These are phyloP conservation scores for Lepidium africanum DNA, from an alignment of 345 rosid genomes.

Conservation along the genomic window DNA sequence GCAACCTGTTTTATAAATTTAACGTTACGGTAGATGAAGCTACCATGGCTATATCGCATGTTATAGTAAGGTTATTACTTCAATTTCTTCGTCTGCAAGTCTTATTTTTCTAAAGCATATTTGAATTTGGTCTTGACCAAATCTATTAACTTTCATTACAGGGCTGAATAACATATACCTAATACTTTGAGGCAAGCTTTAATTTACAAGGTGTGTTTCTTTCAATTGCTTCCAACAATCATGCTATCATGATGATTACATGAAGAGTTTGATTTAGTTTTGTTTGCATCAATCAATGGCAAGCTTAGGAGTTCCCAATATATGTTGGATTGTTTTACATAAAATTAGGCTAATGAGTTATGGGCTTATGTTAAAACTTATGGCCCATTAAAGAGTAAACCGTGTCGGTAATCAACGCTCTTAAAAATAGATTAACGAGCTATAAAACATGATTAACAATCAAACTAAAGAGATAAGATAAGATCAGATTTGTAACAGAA, in stretches of 20 bases:
- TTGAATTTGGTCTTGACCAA: slow-evolving; percentile 3
- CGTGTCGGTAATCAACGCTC: too few relatives aligned
- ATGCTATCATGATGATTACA: background rate
- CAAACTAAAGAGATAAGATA: too few relatives aligned
- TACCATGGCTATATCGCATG: slow-evolving; percentile 93
- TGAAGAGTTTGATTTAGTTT: slow-evolving; percentile 1
- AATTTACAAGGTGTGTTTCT: slow-evolving; percentile 59
- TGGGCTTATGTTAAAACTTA: too few relatives aligned
- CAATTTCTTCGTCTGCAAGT: background rate
- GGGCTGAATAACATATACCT: slow-evolving; percentile 96
- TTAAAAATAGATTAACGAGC: too few relatives aligned
- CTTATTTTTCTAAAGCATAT: background rate
- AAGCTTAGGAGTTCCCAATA: slow-evolving; percentile 88
- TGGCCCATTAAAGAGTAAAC: too few relatives aligned
- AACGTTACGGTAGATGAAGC: slow-evolving; percentile 94
- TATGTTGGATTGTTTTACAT: slow-evolving; percentile 17
- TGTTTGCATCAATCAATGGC: slow-evolving; percentile 22
- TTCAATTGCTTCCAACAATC: slow-evolving; percentile 1
- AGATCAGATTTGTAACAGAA: too few relatives aligned
- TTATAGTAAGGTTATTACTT: slow-evolving; percentile 51
- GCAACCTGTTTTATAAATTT: slow-evolving; percentile 83
- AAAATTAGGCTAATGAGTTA: too few relatives aligned
- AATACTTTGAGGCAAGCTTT: slow-evolving; percentile 90
- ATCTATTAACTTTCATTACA: slow-evolving; percentile 23
- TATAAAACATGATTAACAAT: too few relatives aligned